These are phyloP conservation scores for Sporodiniella umbellata DNA, from an alignment of 371 early-diverging fungal genomes.

Conservation along the genomic window DNA sequence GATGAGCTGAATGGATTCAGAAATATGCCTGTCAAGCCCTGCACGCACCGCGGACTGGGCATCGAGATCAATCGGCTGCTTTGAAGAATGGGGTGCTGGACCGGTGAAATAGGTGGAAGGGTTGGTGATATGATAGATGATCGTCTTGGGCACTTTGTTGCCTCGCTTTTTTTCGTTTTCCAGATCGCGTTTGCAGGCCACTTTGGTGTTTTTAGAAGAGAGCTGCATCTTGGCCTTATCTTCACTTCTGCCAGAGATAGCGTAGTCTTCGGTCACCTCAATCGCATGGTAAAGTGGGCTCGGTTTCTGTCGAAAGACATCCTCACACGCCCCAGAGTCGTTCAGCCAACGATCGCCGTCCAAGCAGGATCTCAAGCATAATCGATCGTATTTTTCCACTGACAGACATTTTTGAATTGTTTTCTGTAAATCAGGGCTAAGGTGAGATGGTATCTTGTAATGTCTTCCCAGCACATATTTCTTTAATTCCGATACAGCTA, in stretches of 20 bases:
- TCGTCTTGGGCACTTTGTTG: constrained; percentile 26
- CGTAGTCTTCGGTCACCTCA: constrained; percentile 20
- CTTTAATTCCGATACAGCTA: constrained; percentile 64
- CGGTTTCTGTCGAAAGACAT: constrained; percentile 21
- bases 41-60: constrained; percentile 27
- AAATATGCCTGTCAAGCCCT: constrained; percentile 25
- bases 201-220: constrained; percentile 20
- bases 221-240: constrained; percentile 12
- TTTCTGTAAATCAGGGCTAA: constrained; percentile 41
- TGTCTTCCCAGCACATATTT: constrained; percentile 58
- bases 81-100: constrained; percentile 23
- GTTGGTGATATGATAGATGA: constrained; percentile 45
- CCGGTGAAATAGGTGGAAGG: constrained; percentile 45
- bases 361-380: constrained; percentile 41
- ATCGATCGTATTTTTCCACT: constrained; percentile 43
- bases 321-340: constrained; percentile 22
- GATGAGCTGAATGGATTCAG: constrained; percentile 26
- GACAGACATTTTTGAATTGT: constrained; percentile 55
- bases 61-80: constrained; percentile 22
- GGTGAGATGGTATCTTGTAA: constrained; percentile 45
- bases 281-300: constrained; percentile 10
- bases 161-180: constrained; percentile 24
- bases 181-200: constrained; percentile 33
- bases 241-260: constrained; percentile 20
- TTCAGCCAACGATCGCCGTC: constrained; percentile 55